These are phyloP conservation scores for Rhynchospora tenuis DNA, from an alignment of 176 grass and related monocot species.

Conservation along the genomic window DNA sequence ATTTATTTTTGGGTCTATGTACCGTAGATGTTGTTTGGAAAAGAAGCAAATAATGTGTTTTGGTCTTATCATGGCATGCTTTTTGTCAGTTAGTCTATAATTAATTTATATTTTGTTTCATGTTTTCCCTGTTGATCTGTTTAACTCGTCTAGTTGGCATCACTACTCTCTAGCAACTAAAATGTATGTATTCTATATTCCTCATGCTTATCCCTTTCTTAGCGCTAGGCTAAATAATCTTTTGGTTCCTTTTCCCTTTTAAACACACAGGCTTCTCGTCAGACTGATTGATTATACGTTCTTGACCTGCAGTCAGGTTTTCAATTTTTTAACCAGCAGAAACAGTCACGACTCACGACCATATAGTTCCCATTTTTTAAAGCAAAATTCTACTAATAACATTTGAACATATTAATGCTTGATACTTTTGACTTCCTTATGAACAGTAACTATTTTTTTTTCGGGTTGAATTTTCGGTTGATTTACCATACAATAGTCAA, in stretches of 20 bases:
- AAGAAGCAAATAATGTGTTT: slow-evolving; percentile 24
- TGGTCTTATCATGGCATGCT: not conserved
- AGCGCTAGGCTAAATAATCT: not conserved
- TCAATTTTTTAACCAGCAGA: too few species aligned
- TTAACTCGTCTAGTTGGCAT: not conserved
- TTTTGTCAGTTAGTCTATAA: not conserved
- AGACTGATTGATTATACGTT: not conserved
- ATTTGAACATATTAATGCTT: too few species aligned
- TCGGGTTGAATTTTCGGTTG: too few species aligned
- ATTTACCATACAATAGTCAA: too few species aligned
- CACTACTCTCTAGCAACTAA: not conserved
- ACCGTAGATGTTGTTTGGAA: slow-evolving; percentile 15
- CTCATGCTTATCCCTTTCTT: not conserved
- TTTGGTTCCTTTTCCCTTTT: not conserved
- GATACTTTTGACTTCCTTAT: too few species aligned
- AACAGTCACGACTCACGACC: too few species aligned
- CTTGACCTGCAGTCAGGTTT: not conserved
- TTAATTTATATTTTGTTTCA: not conserved
- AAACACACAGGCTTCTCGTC: not conserved
- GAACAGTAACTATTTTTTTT: too few species aligned
- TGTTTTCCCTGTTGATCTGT: not conserved
- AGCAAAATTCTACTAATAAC: too few species aligned
- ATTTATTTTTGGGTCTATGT: not conserved
- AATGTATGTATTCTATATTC: not conserved
- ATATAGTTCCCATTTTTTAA: too few species aligned